Percentiles rank a stretch among this genome's conserved stretches.
phyloP scores from a whole-genome alignment of 352 stramenopile species.

The Globisporangium emineosum region DNA sequence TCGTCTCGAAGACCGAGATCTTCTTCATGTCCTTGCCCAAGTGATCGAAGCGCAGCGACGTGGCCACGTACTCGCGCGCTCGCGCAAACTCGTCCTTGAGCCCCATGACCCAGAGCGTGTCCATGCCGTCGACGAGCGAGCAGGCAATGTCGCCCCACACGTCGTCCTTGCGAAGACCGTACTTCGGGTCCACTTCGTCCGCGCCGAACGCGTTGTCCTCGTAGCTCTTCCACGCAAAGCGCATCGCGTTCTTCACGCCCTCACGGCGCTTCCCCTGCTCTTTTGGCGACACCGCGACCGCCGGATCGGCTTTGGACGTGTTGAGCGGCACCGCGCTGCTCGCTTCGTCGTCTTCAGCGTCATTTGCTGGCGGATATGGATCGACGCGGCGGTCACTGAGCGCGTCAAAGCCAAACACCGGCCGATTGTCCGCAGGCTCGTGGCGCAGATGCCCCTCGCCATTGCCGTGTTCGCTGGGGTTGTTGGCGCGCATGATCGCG shows the following conservation, averaged over 20 bases:
- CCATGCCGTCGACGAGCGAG: conserved; percentile 93
- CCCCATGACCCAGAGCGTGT: conserved; percentile 98
- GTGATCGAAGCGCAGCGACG: conserved; percentile 80
- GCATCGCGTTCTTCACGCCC: conserved; percentile 62
- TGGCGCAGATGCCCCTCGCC: neutral
- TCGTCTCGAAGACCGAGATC: conserved; percentile 98
- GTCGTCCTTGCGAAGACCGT: conserved; percentile 55
- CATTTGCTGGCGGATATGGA: conserved; percentile 6
- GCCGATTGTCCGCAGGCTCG: neutral
- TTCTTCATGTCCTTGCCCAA: conserved; percentile 46
- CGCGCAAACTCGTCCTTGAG: conserved; percentile 90
- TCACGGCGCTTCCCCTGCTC: conserved; percentile 43
- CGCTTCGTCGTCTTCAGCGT: neutral
- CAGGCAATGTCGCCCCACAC: conserved; percentile 90
- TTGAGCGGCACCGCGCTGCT: neutral
- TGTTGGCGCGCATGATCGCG: conserved; percentile 16
- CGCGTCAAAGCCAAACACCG: conserved; percentile 14
- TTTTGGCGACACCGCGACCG: neutral
- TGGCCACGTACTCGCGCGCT: conserved; percentile 84
- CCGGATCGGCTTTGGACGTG: neutral
- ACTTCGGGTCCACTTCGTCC: conserved; percentile 93
- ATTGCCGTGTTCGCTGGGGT: neutral
- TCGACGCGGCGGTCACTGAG: neutral
- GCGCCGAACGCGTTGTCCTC: conserved; percentile 92
- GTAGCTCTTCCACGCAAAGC: conserved; percentile 88